Evolutionary conservation across 345 rosid genomes (phyloP).

Genomic region (Noccaea bulbosa): DNA sequence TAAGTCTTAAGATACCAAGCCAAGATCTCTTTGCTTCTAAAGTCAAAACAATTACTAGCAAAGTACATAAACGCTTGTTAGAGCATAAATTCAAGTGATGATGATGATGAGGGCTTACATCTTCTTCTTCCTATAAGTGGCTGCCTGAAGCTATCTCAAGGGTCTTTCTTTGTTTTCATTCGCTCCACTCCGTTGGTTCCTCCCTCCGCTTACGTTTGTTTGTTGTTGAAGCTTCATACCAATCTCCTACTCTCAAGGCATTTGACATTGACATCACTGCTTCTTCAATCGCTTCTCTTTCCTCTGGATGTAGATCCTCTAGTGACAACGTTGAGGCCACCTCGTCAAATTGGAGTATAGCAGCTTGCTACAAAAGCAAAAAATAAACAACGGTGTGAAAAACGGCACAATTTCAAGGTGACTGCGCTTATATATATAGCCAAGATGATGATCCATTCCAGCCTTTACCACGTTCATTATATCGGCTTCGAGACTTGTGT

Average conservation of each 20-base stretch:
- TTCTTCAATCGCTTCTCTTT: conserved; percentile 44
- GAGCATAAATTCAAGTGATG: conserved; percentile 17
- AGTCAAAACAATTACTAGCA: conserved; percentile 14
- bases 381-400: background rate
- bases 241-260: conserved; percentile 48
- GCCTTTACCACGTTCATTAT: conserved; percentile 48
- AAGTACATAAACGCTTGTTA: conserved; percentile 5
- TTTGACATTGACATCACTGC: conserved; percentile 46
- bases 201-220: conserved; percentile 44
- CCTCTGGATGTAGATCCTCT: conserved; percentile 46
- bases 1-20: conserved; percentile 4
- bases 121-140: conserved; percentile 7
- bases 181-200: conserved; percentile 44
- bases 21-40: conserved; percentile 5
- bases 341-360: conserved; percentile 50
- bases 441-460: background rate
- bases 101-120: conserved; percentile 24
- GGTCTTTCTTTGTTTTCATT: conserved; percentile 22
- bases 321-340: conserved; percentile 43
- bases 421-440: background rate
- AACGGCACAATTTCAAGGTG: background rate
- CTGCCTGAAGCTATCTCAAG: conserved; percentile 2
- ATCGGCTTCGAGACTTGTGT: conserved; percentile 49
- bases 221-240: conserved; percentile 41
- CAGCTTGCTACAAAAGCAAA: conserved; percentile 43